Evolutionary conservation across 208 protist genomes (phyloP).

Genomic region (Zelonia costaricensis): DNA sequence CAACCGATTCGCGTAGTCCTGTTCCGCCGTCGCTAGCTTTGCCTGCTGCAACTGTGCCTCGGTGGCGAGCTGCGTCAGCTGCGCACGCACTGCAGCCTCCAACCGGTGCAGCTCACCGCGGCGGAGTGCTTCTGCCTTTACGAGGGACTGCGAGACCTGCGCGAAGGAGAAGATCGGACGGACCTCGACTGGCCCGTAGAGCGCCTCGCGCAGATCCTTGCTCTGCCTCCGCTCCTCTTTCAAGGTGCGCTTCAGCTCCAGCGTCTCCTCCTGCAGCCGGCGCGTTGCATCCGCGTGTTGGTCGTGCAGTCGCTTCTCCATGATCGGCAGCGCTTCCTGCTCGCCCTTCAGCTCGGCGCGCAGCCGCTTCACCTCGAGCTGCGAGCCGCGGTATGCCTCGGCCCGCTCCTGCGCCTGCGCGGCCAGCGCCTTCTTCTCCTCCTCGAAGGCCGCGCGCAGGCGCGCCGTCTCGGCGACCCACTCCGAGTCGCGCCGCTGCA

Average conservation of each 20-base stretch:
- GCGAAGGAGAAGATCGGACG: constrained; percentile 3
- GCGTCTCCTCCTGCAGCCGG: constrained; percentile 27
- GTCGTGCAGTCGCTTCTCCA: constrained; percentile 23
- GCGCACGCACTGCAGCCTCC: not conserved
- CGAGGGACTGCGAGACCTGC: not conserved
- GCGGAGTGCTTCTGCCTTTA: not conserved
- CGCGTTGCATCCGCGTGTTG: constrained; percentile 26
- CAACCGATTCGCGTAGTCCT: not conserved
- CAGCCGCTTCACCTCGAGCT: constrained; percentile 27
- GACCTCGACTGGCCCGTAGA: constrained; percentile 10
- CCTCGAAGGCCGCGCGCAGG: constrained; percentile 3
- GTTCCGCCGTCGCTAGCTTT: too few relatives aligned
- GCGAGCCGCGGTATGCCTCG: constrained; percentile 20
- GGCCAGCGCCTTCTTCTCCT: constrained; percentile 12
- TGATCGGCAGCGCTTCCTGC: constrained; percentile 9
- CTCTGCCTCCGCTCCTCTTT: constrained; percentile 14
- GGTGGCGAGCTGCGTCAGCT: not conserved
- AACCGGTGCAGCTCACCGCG: constrained; percentile 3
- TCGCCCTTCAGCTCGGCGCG: constrained; percentile 25
- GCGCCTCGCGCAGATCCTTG: constrained; percentile 19
- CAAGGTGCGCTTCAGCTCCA: constrained; percentile 16
- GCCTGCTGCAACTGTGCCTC: too few relatives aligned
- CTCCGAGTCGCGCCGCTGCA: not conserved
- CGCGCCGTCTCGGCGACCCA: not conserved
- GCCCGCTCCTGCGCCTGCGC: constrained; percentile 25